A percentile compares a stretch with the other conserved stretches of the same genome.
Evolutionary conservation across 2,329 filamentous ascomycete species (phyloP).

Genomic region (Hymenoscyphus scutula): DNA sequence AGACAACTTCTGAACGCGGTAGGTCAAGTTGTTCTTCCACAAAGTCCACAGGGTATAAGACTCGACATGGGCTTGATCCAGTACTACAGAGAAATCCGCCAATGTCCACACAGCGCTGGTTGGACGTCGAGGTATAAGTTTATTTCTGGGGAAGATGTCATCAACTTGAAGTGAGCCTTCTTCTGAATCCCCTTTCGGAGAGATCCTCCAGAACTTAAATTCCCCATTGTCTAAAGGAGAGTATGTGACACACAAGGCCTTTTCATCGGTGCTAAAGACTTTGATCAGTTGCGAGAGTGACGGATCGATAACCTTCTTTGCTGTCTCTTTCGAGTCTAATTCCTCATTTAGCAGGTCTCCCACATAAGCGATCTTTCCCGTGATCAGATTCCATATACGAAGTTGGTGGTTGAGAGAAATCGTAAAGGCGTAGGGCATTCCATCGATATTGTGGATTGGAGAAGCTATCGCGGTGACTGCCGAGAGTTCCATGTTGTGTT

Average conservation of each 20-base stretch:
- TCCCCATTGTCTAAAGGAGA: conserved; percentile 83
- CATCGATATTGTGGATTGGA: conserved; percentile 46
- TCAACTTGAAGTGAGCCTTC: conserved; percentile 59
- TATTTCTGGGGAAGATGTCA: conserved; percentile 65
- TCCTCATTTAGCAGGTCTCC: conserved; percentile 74
- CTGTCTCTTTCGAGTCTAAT: conserved; percentile 63
- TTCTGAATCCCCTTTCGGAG: conserved; percentile 51
- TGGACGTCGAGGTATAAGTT: conserved; percentile 68
- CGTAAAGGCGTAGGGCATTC: conserved; percentile 65
- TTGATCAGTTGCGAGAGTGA: conserved; percentile 74
- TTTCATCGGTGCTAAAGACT: conserved; percentile 56
- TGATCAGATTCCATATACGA: conserved; percentile 85
- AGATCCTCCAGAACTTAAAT: conserved; percentile 90
- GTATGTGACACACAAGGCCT: conserved; percentile 70
- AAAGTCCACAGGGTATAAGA: conserved; percentile 68
- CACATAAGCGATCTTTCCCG: conserved; percentile 71
- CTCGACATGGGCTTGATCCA: conserved; percentile 49
- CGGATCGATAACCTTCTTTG: conserved; percentile 77
- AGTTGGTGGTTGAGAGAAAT: conserved; percentile 86
- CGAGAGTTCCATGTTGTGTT: conserved; percentile 63
- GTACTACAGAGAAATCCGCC: conserved; percentile 68
- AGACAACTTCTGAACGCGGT: conserved; percentile 69
- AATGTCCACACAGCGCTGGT: conserved; percentile 77
- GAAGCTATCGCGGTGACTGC: conserved; percentile 62
- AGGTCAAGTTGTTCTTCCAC: conserved; percentile 82